Evolutionary conservation across 2,329 filamentous ascomycete genomes (phyloP), one percentile per base, ranked within the genome.

Genomic region (Phoma sp.): DNA sequence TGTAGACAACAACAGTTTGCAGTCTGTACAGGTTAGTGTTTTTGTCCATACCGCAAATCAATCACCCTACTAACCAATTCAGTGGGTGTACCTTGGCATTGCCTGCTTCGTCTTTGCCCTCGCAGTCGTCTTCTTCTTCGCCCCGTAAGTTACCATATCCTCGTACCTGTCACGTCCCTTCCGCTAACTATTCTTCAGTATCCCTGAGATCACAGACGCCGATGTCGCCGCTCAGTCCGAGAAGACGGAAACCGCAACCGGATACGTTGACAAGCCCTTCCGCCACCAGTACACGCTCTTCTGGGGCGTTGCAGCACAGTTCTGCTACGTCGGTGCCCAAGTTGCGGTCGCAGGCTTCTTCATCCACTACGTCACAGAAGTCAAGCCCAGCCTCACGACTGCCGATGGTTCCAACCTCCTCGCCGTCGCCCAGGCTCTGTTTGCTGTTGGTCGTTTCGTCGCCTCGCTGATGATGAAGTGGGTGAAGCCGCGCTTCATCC

Each of bases 1-100:
- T 12, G 73, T 81, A 51, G 78, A 81, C 1, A 75, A 79, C 1
- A 80, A 78, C 9, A 47, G 42, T 25, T 15, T 51, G 36, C 45
- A 51, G 25, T 38, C 21, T 3, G 51, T 54, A 11, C 51, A n/a
- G n/a, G n/a, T n/a, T n/a, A n/a, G n/a, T n/a, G n/a, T n/a, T n/a
- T n/a, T n/a, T n/a, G n/a, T n/a, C n/a, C n/a, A n/a, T n/a, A n/a
- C n/a, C n/a, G n/a, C n/a, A n/a, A n/a, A n/a, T n/a, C n/a, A n/a
- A n/a, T n/a, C n/a, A n/a, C n/a, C n/a, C n/a, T n/a, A n/a, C n/a
- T n/a, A n/a, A n/a, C n/a, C n/a, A n/a, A n/a, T n/a, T n/a, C n/a
- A 54, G 64, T 87, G 84, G 84, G 80, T 84, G 0, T 87, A 87
- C 53, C 79, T 87, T 2, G 84, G 82, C 7, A 86, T 87, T 52